Evolutionary conservation across 176 grass and related monocot genomes (phyloP).

Genomic region (Phoenix dactylifera): DNA sequence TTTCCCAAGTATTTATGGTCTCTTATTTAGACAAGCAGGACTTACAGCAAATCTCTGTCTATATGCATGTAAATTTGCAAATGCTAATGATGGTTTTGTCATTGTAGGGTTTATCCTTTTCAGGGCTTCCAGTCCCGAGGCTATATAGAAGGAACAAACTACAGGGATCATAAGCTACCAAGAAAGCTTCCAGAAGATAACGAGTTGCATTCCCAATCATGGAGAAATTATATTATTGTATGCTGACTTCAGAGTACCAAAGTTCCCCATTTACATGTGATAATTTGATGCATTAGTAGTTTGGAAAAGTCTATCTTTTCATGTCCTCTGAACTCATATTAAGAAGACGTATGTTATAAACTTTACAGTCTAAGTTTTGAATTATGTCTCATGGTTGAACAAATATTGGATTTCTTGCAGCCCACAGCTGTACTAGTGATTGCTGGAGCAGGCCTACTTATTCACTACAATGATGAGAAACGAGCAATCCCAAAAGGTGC

Average conservation of each 20-base stretch:
- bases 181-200: conserved; percentile 53
- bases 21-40: too few species aligned
- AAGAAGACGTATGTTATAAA: background rate
- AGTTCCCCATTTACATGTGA: conserved; percentile 15
- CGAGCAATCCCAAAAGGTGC: conserved; percentile 65
- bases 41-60: too few species aligned
- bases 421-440: conserved; percentile 53
- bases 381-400: conserved; percentile 1
- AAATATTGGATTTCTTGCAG: conserved; percentile 42
- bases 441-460: conserved; percentile 48
- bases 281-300: background rate
- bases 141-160: conserved; percentile 42
- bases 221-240: conserved; percentile 61
- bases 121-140: conserved; percentile 13
- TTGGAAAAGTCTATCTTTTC: too few species aligned
- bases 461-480: conserved; percentile 92
- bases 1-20: too few species aligned
- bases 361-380: background rate
- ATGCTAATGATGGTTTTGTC: background rate
- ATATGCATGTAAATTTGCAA: too few species aligned
- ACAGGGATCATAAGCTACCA: conserved; percentile 35
- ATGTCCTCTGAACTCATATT: too few species aligned
- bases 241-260: conserved; percentile 17
- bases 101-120: conserved; percentile 22
- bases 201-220: conserved; percentile 25